A percentile compares a stretch with the other conserved stretches of the same genome.
phyloP scores from a whole-genome alignment of 2,329 filamentous ascomycete species.

The Pseudocercospora musae region DNA sequence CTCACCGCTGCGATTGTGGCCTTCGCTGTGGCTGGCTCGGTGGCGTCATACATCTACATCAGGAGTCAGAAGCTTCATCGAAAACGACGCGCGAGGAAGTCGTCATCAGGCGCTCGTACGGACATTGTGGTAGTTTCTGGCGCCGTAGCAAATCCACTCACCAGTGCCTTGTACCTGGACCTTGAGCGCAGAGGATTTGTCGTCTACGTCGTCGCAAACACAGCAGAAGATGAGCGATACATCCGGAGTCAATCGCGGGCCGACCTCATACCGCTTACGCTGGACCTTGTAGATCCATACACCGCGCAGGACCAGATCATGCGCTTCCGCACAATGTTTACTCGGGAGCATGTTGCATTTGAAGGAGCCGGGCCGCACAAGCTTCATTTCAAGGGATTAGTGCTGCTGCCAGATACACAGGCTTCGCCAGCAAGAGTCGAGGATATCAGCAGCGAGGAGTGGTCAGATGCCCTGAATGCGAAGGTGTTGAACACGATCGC shows the following conservation, averaged over 20 bases:
- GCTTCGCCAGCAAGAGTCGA: slow-evolving; percentile 80
- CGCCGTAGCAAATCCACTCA: slow-evolving; percentile 79
- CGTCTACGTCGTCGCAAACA: slow-evolving; percentile 84
- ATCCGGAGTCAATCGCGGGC: slow-evolving; percentile 72
- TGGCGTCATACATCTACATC: slow-evolving; percentile 50
- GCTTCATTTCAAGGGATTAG: slow-evolving; percentile 71
- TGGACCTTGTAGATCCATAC: slow-evolving; percentile 77
- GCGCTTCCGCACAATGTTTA: slow-evolving; percentile 68
- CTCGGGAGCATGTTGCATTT: slow-evolving; percentile 71
- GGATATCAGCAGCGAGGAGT: slow-evolving; percentile 76
- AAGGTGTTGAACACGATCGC: slow-evolving; percentile 87
- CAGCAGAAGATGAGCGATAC: slow-evolving; percentile 76
- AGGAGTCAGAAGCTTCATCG: slow-evolving; percentile 36
- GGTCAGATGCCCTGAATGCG: slow-evolving; percentile 88
- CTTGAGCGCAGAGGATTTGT: slow-evolving; percentile 89
- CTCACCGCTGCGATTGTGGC: slow-evolving; percentile 69
- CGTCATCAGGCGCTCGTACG: slow-evolving; percentile 76
- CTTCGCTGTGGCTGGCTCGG: slow-evolving; percentile 62
- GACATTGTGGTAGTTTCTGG: slow-evolving; percentile 89
- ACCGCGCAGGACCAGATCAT: slow-evolving; percentile 66
- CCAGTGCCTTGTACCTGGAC: slow-evolving; percentile 77
- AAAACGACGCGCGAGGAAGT: slow-evolving; percentile 72
- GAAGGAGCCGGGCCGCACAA: slow-evolving; percentile 72
- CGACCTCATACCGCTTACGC: slow-evolving; percentile 76
- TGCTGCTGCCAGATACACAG: slow-evolving; percentile 72